phyloP scores from a whole-genome alignment of 352 stramenopile genomes.

The Phytophthora cactorum region DNA sequence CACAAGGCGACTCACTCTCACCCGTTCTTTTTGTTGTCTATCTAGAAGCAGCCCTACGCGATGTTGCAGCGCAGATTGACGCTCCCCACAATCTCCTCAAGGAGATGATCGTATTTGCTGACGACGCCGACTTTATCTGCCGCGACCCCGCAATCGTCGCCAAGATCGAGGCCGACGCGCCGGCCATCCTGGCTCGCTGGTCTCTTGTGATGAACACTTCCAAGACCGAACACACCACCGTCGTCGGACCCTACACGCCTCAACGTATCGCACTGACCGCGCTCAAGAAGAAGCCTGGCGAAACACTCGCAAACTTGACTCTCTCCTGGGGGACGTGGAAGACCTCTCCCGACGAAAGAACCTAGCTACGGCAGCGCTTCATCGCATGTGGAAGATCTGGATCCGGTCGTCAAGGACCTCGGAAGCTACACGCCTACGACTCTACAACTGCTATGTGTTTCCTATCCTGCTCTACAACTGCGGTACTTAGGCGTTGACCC shows the following conservation, averaged over 20 bases:
- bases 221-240: conserved; percentile 17
- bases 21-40: conserved; percentile 22
- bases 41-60: conserved; percentile 12
- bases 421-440: background rate
- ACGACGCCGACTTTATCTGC: conserved; percentile 12
- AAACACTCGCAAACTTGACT: conserved; percentile 16
- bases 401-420: background rate
- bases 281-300: conserved; percentile 12
- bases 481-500: conserved; percentile 3
- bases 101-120: conserved; percentile 9
- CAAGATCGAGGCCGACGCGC: background rate
- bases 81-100: conserved; percentile 9
- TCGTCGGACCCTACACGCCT: background rate
- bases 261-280: background rate
- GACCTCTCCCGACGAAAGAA: conserved; percentile 8
- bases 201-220: conserved; percentile 17
- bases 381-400: conserved; percentile 12
- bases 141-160: background rate
- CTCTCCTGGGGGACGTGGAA: conserved; percentile 5
- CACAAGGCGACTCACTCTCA: conserved; percentile 13
- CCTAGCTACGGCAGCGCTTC: conserved; percentile 7
- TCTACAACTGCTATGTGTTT: conserved; percentile 19
- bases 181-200: conserved; percentile 7
- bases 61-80: conserved; percentile 5
- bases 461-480: conserved; percentile 8